Percentiles rank a stretch among this genome's conserved stretches.
phyloP scores from a whole-genome alignment of 805 yeast species.

The Saturnispora saitoi region DNA sequence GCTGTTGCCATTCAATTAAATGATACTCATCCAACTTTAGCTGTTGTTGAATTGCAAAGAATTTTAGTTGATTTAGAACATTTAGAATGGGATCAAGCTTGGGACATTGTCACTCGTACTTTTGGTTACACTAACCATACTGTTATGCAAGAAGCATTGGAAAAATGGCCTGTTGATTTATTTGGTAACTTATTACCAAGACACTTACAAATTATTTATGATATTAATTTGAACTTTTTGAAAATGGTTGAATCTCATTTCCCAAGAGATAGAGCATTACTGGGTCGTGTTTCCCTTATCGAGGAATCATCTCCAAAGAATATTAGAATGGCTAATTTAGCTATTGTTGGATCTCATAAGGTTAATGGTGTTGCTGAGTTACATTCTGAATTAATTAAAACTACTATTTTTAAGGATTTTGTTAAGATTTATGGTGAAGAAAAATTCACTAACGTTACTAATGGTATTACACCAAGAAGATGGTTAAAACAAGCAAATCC shows the following conservation, averaged over 20 bases:
- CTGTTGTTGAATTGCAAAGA: constrained; percentile 83
- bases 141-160: constrained; percentile 89
- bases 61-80: constrained; percentile 77
- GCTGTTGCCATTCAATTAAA: constrained; percentile 87
- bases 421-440: constrained; percentile 74
- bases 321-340: constrained; percentile 87
- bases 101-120: constrained; percentile 71
- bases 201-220: constrained; percentile 84
- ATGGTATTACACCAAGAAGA: constrained; percentile 94
- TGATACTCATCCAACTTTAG: constrained; percentile 92
- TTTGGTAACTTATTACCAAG: constrained; percentile 77
- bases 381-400: constrained; percentile 83
- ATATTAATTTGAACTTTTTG: constrained; percentile 71
- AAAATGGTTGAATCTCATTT: constrained; percentile 65
- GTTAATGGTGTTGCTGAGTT: constrained; percentile 95
- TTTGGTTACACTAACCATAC: constrained; percentile 94
- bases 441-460: constrained; percentile 85
- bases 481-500: constrained; percentile 96
- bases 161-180: constrained; percentile 88
- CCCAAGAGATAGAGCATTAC: constrained; percentile 63
- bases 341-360: constrained; percentile 85
- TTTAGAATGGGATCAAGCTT: constrained; percentile 74
- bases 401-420: constrained; percentile 85
- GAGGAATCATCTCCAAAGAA: constrained; percentile 78
- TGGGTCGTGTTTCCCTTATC: constrained; percentile 69